Evolutionary conservation across 345 rosid genomes (phyloP), one percentile per base, ranked within the genome.

Genomic region (Salix dunnii): DNA sequence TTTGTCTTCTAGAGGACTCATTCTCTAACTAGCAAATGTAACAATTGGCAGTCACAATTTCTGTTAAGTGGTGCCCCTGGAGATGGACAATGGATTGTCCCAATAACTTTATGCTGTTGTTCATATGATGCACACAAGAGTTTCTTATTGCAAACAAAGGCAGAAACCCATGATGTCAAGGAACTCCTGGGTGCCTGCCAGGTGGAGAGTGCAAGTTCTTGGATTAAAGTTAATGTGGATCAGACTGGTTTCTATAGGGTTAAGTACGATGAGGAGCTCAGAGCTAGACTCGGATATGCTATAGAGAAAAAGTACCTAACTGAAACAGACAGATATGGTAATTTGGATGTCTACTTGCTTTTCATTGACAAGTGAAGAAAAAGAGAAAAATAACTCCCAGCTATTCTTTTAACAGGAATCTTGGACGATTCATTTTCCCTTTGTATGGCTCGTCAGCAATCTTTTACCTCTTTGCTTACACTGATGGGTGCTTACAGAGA

Each of bases 1-100:
- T 12, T 46, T 46, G 4, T 46, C 49, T 14, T 46, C 49, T 46
- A 1, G 49, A 13, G 14, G 49, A 12, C 49, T 46, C 5, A 4
- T 46, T 12, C 49, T 46, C 76, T 86, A 51, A 84, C 43, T 27
- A 27, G 68, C 42, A 49, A 61, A 65, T 81, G 61, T 76, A 40
- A 79, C 81, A 33, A 40, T 80, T 81, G 73, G 67, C 97, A 93
- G 98, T 86, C 95, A 71, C 98, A 89, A 76, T 96, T 96, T 84
- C 72, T 96, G 74, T 90, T 91, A 80, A 96, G 96, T 55, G 97
- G 98, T 80, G 78, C 89, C 55, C 77, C 40, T 64, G 98, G 96
- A 60, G 91, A 93, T 73, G 97, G 99, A 66, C 94, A 89, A n/a
- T 96, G 99, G 99, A 90, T 91, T 83, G 98, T 96, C 66, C 99